Conservation (phyloP, 108 stramenopile species). For the Fragilaria crotonensis region DNA sequence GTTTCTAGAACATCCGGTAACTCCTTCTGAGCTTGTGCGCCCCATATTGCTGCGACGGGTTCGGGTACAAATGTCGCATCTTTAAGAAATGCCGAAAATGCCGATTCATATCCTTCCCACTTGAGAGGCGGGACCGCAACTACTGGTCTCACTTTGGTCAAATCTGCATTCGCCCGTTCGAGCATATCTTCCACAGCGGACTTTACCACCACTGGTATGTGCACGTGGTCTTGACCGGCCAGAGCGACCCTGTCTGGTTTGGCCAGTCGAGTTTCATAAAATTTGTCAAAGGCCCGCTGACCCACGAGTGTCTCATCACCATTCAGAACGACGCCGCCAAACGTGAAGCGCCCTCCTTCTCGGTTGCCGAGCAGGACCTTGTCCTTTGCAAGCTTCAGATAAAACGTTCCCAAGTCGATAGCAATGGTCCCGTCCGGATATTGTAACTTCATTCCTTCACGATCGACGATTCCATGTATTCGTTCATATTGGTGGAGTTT, state of each 20-base stretch:
- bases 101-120: background rate
- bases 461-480: constrained; percentile 6
- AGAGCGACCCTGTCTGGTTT: background rate
- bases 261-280: background rate
- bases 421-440: constrained; percentile 45
- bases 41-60: constrained; percentile 63
- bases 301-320: background rate
- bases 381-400: constrained; percentile 38
- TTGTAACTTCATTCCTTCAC: constrained; percentile 3
- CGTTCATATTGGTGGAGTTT: constrained; percentile 53
- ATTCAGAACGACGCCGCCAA: background rate
- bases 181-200: background rate
- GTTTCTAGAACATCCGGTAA: background rate
- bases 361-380: background rate
- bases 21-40: constrained; percentile 37
- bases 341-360: constrained; percentile 5
- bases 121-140: background rate
- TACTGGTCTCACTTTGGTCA: background rate
- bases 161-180: background rate
- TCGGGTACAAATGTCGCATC: constrained; percentile 42
- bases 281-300: constrained; percentile 1
- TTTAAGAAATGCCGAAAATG: constrained; percentile 6
- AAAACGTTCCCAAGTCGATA: constrained; percentile 62
- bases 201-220: background rate
- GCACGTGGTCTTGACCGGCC: background rate